A percentile compares a stretch with the other conserved stretches of the same genome.
Conservation (phyloP, 2,329 filamentous ascomycete species). For the Fusarium lateritium region DNA sequence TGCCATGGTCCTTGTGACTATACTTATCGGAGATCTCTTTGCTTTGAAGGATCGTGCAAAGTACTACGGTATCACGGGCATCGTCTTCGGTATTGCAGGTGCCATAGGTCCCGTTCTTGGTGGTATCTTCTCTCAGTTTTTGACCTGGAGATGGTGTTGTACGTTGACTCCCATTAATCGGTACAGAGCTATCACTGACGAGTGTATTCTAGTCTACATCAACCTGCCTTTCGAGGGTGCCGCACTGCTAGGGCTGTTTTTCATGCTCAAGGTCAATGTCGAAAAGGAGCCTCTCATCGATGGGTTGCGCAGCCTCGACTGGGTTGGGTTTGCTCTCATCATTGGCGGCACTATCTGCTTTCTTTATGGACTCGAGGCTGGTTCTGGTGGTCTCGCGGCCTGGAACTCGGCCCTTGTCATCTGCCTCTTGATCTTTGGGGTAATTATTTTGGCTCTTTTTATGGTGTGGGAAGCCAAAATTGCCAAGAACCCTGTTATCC, state of each 20-base stretch:
- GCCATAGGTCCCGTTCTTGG: slow-evolving; percentile 77
- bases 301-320: slow-evolving; percentile 75
- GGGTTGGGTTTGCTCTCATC: slow-evolving; percentile 69
- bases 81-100: slow-evolving; percentile 74
- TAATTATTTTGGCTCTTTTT: slow-evolving; percentile 75
- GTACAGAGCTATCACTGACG: not conserved
- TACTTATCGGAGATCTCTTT: slow-evolving; percentile 66
- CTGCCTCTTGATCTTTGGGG: slow-evolving; percentile 82
- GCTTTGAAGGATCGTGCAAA: slow-evolving; percentile 63
- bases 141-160: slow-evolving; percentile 76
- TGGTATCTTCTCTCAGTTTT: slow-evolving; percentile 73
- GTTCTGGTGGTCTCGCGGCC: slow-evolving; percentile 76
- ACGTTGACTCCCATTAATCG: not conserved
- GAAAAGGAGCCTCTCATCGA: slow-evolving; percentile 73
- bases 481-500: slow-evolving; percentile 84
- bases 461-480: slow-evolving; percentile 79
- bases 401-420: slow-evolving; percentile 83
- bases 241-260: slow-evolving; percentile 64
- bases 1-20: slow-evolving; percentile 42
- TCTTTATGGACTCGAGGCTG: slow-evolving; percentile 87
- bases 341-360: slow-evolving; percentile 89
- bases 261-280: slow-evolving; percentile 78
- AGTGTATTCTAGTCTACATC: slow-evolving; percentile 63
- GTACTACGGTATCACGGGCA: slow-evolving; percentile 66
- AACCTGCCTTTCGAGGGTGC: slow-evolving; percentile 67